Base-by-base conservation (phyloP, 345 rosid species). In the Xanthoceras sorbifolium region DNA sequence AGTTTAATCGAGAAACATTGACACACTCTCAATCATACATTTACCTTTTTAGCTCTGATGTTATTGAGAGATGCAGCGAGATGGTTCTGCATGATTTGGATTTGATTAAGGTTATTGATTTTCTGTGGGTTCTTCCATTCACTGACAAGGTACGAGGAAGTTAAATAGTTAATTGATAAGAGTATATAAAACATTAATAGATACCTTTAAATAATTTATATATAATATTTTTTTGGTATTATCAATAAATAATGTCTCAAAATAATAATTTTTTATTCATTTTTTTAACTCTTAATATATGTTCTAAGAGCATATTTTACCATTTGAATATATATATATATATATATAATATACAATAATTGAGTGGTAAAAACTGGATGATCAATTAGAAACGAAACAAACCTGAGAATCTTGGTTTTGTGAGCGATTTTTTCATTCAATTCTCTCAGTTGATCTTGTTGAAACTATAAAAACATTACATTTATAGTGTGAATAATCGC, bases 401-500 rank as follows among this genome's bases (percentile, higher is more conserved):
- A 82, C 87, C 82, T 64, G 11, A 84, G 55, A 61, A 82, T 77
- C 55, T 44, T 74, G 74, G 26, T 79, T 71, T 77, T 82, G 71
- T 71, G 71, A 1, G 31, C 59, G 2, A 82, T 32, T 50, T 38
- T 82, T 34, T 67, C 67, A 23, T 62, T 71, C 29, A 79, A 9
- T 64, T 79, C 80, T 1, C 12, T 20, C 36, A 82, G 9, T 12
- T 74, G 63, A 15, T 55, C 71, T 61, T 54, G 67, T n/a, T 71
- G 55, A 52, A 67, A 8, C 85, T 81, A 28, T 9, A 23, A 3
- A 72, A 17, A 5, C n/a, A n/a, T n/a, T n/a, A n/a, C n/a, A 4
- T 14, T 12, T 0, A 60, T 1, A 40, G 1, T 72, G 2, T 64
- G 23, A 63, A 38, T n/a, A 1, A 64, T n/a, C n/a, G n/a, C 1